These are phyloP conservation scores for Ziziphus jujuba DNA, from an alignment of 306 rosid species.

Conservation along the genomic window DNA sequence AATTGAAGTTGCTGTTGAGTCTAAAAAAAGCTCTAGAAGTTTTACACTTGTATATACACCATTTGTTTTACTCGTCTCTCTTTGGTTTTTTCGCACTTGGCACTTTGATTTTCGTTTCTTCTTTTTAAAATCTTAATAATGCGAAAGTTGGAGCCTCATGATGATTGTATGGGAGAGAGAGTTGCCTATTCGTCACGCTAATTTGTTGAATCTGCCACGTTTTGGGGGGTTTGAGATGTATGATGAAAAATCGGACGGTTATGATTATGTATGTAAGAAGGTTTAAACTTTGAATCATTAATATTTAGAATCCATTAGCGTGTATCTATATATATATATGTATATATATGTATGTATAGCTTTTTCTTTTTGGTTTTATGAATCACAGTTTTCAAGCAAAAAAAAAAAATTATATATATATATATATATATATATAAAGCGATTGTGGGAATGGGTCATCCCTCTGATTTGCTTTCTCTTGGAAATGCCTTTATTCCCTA, in stretches of 20 bases:
- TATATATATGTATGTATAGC: too few relatives aligned
- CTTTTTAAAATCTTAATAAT: background rate
- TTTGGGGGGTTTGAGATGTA: background rate
- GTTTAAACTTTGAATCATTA: background rate
- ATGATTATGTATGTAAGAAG: background rate
- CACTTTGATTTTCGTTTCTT: background rate
- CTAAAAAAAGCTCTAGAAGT: background rate
- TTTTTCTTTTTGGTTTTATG: too few relatives aligned
- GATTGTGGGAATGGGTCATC: background rate
- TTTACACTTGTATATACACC: slow-evolving; percentile 9
- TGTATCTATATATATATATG: too few relatives aligned
- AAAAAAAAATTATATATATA: too few relatives aligned
- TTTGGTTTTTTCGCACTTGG: too few relatives aligned
- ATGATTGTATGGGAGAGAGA: background rate
- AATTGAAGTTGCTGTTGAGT: slow-evolving; percentile 39
- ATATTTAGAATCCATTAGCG: too few relatives aligned
- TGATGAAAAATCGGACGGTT: background rate
- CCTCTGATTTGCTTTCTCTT: background rate
- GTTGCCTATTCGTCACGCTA: background rate
- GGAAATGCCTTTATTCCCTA: slow-evolving; percentile 2
- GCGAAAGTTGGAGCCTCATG: too few relatives aligned
- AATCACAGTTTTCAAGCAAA: too few relatives aligned
- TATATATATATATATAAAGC: too few relatives aligned
- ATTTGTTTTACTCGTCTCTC: background rate
- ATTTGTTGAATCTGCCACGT: background rate